Base-by-base conservation (phyloP, 2,329 filamentous ascomycete genomes). In the Scedosporium aurantiacum region DNA sequence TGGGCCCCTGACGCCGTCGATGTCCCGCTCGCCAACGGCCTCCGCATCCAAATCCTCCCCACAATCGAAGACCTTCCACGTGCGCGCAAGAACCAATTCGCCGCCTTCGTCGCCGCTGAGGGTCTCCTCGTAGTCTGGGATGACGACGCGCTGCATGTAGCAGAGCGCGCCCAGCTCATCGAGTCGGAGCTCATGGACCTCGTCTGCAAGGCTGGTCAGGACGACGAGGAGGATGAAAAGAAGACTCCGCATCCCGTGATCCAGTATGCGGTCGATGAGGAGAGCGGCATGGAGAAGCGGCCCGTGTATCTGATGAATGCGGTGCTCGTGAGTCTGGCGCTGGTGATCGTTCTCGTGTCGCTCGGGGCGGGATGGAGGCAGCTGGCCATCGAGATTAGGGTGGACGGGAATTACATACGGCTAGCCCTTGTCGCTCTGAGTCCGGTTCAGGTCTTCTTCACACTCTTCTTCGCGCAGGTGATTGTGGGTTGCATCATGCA, bases 51-150 rank as follows among this genome's bases (percentile, higher is more conserved):
- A 72, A 87, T 92, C 63, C 73, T 91, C 8, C 87, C 87, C 0
- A 87, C 83, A 0, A 81, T 91, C 55, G 82, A 87, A 16, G 87
- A 91, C 68, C 78, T 91, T 3, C 79, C 84, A 0, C 79, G 83
- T 47, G 88, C 88, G 4, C 81, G 89, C 63, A 92, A 90, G 71
- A 84, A 90, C 70, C 89, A 93, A 70, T 91, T 88, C 65, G 89
- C 89, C 12, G 89, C 90, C 6, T 92, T 93, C 70, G 80, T 93
- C 50, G 85, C 87, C 2, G 83, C 82, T 0, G 85, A 89, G 64
- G 83, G 83, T 4, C 76, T 92, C 4, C 76, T 94, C 1, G 77
- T 93, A 1, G 88, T 93, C 1, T 94, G 90, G 90, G 89, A 93
- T 66, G 89, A 93, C 66, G 88, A 92, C 62, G 83, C 89, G 0